phyloP scores from a whole-genome alignment of 176 grass and related monocot species.

The Oryza nivara region DNA sequence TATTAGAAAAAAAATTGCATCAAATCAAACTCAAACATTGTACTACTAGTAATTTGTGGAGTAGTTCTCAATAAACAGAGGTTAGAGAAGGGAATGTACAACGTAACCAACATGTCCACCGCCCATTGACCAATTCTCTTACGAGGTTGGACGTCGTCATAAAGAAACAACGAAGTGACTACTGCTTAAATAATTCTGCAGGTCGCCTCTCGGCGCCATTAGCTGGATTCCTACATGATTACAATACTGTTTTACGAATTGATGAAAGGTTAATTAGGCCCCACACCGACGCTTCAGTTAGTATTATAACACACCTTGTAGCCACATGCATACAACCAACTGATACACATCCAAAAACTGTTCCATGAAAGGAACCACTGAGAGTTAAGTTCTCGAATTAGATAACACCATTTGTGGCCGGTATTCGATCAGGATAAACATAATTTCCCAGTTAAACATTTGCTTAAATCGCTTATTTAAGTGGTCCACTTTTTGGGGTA shows the following conservation, averaged over 20 bases:
- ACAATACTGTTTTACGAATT: constrained; percentile 17
- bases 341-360: neutral
- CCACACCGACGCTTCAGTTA: constrained; percentile 4
- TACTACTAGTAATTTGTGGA: no score
- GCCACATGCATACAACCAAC: neutral
- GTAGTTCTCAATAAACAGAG: neutral
- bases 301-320: neutral
- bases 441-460: neutral
- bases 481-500: neutral
- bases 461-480: neutral
- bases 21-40: no score
- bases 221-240: constrained; percentile 28
- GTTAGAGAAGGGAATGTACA: neutral
- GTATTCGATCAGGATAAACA: neutral
- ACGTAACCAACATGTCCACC: neutral
- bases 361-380: neutral
- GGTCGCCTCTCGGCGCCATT: neutral
- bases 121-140: constrained; percentile 25
- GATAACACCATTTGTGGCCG: neutral
- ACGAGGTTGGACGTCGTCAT: constrained; percentile 14
- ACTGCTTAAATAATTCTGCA: constrained; percentile 2
- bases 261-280: constrained; percentile 11
- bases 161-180: neutral
- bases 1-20: no score
- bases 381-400: neutral